Conservation (phyloP, 169 alveolate genomes). For the Plasmodium gallinaceum region DNA sequence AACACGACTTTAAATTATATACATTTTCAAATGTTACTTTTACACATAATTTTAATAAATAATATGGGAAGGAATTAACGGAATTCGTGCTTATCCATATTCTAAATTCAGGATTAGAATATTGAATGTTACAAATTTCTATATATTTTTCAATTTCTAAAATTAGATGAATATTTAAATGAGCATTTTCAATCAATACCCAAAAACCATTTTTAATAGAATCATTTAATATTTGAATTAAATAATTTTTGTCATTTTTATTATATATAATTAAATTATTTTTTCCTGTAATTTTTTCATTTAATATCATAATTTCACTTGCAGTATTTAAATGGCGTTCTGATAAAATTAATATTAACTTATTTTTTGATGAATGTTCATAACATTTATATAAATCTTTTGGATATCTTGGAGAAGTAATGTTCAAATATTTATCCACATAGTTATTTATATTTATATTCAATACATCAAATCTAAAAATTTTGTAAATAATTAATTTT, state of each 20-base stretch:
- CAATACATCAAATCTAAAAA: constrained; percentile 62
- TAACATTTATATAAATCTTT: constrained; percentile 75
- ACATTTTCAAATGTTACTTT: constrained; percentile 70
- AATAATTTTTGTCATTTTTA: constrained; percentile 44
- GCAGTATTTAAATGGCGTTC: constrained; percentile 66
- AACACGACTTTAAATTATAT: constrained; percentile 50
- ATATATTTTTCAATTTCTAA: constrained; percentile 74
- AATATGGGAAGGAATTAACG: constrained; percentile 54
- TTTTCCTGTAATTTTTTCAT: constrained; percentile 72
- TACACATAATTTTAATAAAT: constrained; percentile 62
- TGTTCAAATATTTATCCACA: constrained; percentile 51
- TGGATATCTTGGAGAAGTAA: constrained; percentile 38
- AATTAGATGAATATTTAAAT: constrained; percentile 59
- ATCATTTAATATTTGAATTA: constrained; percentile 66
- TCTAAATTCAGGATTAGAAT: constrained; percentile 76
- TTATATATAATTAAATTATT: constrained; percentile 67
- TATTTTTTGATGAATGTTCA: constrained; percentile 70
- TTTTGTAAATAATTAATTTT: constrained; percentile 69
- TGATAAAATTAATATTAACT: constrained; percentile 44
- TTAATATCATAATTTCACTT: constrained; percentile 61
- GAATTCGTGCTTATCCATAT: constrained; percentile 74
- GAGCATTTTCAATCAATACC: constrained; percentile 75
- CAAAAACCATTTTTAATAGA: constrained; percentile 76
- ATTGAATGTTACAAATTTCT: constrained; percentile 63
- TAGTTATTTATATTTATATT: constrained; percentile 67